Evolutionary conservation across 495 filamentous ascomycete species (phyloP), one percentile per base, ranked within the genome.

Genomic region (Parachaetomium inaequale): DNA sequence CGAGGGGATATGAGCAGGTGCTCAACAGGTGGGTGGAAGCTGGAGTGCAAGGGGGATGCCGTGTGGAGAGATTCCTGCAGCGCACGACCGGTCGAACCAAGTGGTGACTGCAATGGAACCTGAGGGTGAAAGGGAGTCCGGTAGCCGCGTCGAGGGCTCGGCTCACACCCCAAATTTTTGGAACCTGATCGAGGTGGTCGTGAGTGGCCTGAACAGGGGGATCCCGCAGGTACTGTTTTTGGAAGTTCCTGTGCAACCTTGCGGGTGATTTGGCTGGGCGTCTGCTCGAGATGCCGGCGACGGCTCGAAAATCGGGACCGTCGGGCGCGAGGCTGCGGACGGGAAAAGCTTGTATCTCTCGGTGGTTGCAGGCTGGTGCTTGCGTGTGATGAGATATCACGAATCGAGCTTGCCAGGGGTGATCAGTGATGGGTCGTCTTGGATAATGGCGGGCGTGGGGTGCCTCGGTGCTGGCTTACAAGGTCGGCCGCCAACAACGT

Each of bases 191-290:
- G 61, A 67, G 62, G 65, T 68, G 64, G 60, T 62, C 47, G 58
- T 65, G 52, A 58, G 67, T 69, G 67, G 72, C 42, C 58, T 66
- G 62, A 62, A 26, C 61, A 67, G 62, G 66, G 49, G 66, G 61
- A 55, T 71, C 64, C 69, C 67, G 66, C 71, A 61, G 63, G 63
- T 69, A 57, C 70, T 74, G 68, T 74, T 75, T 75, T 73, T 71
- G 72, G 72, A 70, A 72, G 64, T 61, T 65, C 54, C 61, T 66
- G 68, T 72, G 66, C 72, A 67, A 74, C 70, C 61, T 67, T 69
- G 62, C 66, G 63, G 61, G 42, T 53, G 67, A 57, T 69, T 59
- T 62, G 64, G 29, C 55, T 31, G 59, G 46, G 26, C 52, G 61
- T 61, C 61, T 62, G 55, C 46, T 69, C 59, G 58, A 63, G 36